Evolutionary conservation across 192 early-diverging fungal species (phyloP).

Genomic region (Coemansia sp.): DNA sequence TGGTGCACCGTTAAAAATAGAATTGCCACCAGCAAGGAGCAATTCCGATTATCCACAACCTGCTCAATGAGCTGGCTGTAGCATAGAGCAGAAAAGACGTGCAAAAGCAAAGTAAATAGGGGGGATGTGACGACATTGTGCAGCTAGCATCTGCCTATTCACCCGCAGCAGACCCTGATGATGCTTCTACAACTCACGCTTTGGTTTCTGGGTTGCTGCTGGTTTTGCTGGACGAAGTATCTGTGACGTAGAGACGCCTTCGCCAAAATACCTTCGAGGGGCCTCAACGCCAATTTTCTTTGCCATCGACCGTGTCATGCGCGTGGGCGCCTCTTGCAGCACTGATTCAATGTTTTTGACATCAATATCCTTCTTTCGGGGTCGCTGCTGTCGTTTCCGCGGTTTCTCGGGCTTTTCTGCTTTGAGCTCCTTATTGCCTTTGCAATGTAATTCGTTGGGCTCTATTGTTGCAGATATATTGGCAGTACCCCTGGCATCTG

Average conservation of each 20-base stretch:
- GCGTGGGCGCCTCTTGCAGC: conserved; percentile 20
- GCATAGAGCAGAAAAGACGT: not conserved
- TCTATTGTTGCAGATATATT: not conserved
- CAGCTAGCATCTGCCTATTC: not conserved
- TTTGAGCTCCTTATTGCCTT: not conserved
- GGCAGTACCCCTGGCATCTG: not conserved
- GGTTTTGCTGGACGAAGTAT: conserved; percentile 24
- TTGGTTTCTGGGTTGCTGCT: not conserved
- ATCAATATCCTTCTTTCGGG: conserved; percentile 10
- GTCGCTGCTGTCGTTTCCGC: conserved; percentile 4
- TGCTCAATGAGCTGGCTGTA: not conserved
- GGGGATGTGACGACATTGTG: not conserved
- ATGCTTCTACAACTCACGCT: not conserved
- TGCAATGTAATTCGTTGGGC: not conserved
- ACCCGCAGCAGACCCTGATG: not conserved
- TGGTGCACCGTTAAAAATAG: conserved; percentile 2
- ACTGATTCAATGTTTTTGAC: conserved; percentile 15
- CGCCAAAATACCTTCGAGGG: conserved; percentile 41
- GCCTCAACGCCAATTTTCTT: conserved; percentile 34
- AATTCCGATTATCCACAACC: not conserved
- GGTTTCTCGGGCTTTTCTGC: conserved; percentile 6
- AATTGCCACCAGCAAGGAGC: not conserved
- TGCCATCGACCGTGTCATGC: conserved; percentile 54
- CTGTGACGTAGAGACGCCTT: conserved; percentile 44
- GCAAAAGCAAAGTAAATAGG: too few relatives aligned